Percentiles rank a stretch among this genome's conserved stretches.
Conservation (phyloP, 2,329 filamentous ascomycete species). For the Diaporthe batatas region DNA sequence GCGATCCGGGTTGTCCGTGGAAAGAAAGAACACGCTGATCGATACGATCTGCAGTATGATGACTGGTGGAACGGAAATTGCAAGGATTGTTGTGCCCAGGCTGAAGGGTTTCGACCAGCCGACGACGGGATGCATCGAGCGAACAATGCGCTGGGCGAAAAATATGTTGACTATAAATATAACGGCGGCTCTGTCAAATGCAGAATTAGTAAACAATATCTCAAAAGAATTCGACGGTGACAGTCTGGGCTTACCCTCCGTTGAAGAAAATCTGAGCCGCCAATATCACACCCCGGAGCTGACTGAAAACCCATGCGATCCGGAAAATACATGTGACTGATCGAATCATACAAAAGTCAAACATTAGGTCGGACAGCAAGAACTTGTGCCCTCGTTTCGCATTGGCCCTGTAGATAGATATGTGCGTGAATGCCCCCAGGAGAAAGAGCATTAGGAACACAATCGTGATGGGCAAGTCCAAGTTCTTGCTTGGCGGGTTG, state of each 20-base stretch:
- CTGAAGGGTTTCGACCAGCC: conserved; percentile 53
- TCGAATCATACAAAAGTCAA: conserved; percentile 55
- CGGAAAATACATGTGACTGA: conserved; percentile 52
- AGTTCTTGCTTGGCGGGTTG: conserved; percentile 28
- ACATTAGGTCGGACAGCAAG: conserved; percentile 52
- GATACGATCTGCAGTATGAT: conserved; percentile 52
- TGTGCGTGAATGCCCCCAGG: conserved; percentile 45
- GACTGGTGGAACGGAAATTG: conserved; percentile 48
- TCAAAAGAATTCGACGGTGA: not conserved
- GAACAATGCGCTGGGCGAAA: conserved; percentile 55
- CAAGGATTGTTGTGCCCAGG: conserved; percentile 44
- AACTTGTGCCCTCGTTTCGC: conserved; percentile 54
- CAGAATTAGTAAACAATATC: not conserved
- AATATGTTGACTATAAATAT: conserved; percentile 55
- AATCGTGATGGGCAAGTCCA: conserved; percentile 46
- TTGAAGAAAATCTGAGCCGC: conserved; percentile 54
- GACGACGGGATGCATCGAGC: conserved; percentile 53
- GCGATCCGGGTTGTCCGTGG: conserved; percentile 42
- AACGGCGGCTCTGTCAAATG: conserved; percentile 49
- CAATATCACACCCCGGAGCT: conserved; percentile 49
- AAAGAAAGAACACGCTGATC: conserved; percentile 47
- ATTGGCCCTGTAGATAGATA: conserved; percentile 49
- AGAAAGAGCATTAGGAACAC: conserved; percentile 47
- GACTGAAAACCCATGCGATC: conserved; percentile 52
- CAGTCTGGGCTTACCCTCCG: conserved; percentile 47